Base-by-base conservation (phyloP, 139 green algal species). In the Auxenochlorella pyrenoidosa region DNA sequence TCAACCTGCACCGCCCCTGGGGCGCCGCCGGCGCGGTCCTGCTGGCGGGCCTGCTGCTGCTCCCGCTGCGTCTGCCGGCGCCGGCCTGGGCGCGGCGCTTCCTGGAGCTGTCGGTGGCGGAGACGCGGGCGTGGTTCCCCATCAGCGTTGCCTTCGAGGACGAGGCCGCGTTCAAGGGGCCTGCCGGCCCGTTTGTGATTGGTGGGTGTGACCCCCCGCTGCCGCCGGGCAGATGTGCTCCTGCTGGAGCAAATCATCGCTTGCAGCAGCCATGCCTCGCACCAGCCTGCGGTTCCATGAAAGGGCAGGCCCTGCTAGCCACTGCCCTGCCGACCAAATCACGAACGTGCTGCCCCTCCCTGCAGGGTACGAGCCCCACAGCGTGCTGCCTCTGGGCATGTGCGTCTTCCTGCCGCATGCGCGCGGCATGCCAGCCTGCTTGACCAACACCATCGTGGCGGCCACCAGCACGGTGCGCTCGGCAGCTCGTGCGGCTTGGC, bases 341-440 rank as follows among this genome's bases (percentile, higher is more conserved):
- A n/a, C n/a, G n/a, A n/a, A n/a, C n/a, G n/a, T n/a, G n/a, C n/a
- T n/a, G n/a, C n/a, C n/a, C n/a, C n/a, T n/a, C n/a, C n/a, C 51
- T 85, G 85, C 85, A 87, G 89, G 77, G 13, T 92, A 90, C 75
- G 89, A 92, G 79, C 89, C 89, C 1, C 89, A 92, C 80, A 80
- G 73, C 0, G 89, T 92, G 58, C 41, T 92, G 40, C 89, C 89
- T n/a, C 71, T 89, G 63, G 88, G 60, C 34, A 79, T 79, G 32
- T 76, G 47, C 51, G 28, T 87, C 18, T 72, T 84, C 54, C 30
- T 40, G 21, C 38, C 43, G 40, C 18, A 78, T 32, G 58, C 83
- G 0, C 5, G 26, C 10, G 72, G 36, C 36, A 82, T 70, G 47
- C 83, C 83, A 0, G n/a, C 6, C 24, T 34, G 34, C 71, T 36